phyloP scores from a whole-genome alignment of 2,329 filamentous ascomycete genomes.

The Domatiomyces globalis region DNA sequence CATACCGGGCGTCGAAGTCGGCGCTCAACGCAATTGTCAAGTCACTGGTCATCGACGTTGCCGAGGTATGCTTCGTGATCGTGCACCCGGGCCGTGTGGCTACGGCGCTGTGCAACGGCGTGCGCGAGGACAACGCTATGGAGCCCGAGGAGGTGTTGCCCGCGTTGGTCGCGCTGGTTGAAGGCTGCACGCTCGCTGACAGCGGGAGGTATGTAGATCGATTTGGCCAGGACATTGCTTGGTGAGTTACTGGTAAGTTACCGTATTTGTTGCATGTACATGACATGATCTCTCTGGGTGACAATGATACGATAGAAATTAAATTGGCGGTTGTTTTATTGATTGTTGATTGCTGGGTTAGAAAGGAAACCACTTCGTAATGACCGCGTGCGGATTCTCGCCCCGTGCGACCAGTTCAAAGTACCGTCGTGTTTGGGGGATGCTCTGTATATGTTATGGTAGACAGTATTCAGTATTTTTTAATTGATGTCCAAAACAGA shows the following conservation, averaged over 20 bases:
- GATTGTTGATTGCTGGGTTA: background rate
- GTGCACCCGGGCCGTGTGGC: conserved; percentile 32
- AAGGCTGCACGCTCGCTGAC: conserved; percentile 24
- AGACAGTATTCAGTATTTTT: background rate
- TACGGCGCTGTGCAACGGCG: conserved; percentile 28
- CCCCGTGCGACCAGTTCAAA: conserved; percentile 15
- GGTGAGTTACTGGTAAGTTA: too few relatives aligned
- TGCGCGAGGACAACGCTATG: conserved; percentile 26
- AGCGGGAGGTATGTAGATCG: conserved; percentile 30
- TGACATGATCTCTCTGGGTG: too few relatives aligned
- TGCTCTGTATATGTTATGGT: conserved; percentile 7
- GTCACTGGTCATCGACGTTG: conserved; percentile 30
- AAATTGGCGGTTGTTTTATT: too few relatives aligned
- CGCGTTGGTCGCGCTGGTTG: conserved; percentile 27
- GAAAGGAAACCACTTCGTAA: conserved; percentile 15
- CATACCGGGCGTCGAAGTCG: conserved; percentile 32
- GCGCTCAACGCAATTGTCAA: conserved; percentile 34
- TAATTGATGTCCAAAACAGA: background rate
- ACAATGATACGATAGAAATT: too few relatives aligned
- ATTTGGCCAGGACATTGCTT: conserved; percentile 28
- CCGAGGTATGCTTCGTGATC: conserved; percentile 28
- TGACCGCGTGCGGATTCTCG: conserved; percentile 9
- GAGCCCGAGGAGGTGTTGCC: conserved; percentile 29
- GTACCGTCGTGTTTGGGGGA: conserved; percentile 15
- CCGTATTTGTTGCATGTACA: too few relatives aligned